A percentile compares a stretch with the other conserved stretches of the same genome.
phyloP scores from a whole-genome alignment of 1,284 basidiomycete genomes.

The Chondrostereum purpureum region DNA sequence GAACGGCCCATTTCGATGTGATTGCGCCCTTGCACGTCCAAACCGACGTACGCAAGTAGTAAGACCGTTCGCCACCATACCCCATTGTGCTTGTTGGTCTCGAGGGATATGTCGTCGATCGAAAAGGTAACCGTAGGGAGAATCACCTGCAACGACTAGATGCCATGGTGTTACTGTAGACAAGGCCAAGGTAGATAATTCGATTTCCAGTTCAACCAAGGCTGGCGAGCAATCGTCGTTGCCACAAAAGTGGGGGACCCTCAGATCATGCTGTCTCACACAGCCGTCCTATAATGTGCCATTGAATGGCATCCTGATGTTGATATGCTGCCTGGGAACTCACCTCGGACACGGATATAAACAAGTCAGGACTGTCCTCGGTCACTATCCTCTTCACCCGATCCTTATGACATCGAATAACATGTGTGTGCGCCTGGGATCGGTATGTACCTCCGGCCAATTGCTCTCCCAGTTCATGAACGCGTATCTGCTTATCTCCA shows the following conservation, averaged over 20 bases:
- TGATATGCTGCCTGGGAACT: conserved; percentile 19
- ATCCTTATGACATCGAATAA: conserved; percentile 61
- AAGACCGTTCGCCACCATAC: conserved; percentile 46
- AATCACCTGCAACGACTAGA: conserved; percentile 44
- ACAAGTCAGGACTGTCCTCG: conserved; percentile 77
- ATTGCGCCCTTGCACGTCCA: conserved; percentile 44
- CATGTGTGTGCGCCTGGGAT: conserved; percentile 40
- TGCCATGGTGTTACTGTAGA: conserved; percentile 70
- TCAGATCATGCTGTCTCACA: conserved; percentile 80
- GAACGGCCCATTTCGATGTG: conserved; percentile 19
- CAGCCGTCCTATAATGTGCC: conserved; percentile 38
- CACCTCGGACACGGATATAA: conserved; percentile 83
- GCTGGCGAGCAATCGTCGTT: conserved; percentile 57
- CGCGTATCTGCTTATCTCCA: conserved; percentile 74
- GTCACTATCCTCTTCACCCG: conserved; percentile 79
- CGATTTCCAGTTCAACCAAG: conserved; percentile 52
- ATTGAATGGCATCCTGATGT: too few species aligned
- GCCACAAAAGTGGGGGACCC: conserved; percentile 59
- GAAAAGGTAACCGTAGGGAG: conserved; percentile 73
- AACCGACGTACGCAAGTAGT: conserved; percentile 85
- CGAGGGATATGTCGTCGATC: conserved; percentile 77
- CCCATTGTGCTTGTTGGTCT: conserved; percentile 68
- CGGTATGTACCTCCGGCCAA: conserved; percentile 27
- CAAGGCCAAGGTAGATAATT: conserved; percentile 58
- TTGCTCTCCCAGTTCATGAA: conserved; percentile 69